phyloP scores from a whole-genome alignment of 2,329 filamentous ascomycete species.

The Domatiomyces globalis region DNA sequence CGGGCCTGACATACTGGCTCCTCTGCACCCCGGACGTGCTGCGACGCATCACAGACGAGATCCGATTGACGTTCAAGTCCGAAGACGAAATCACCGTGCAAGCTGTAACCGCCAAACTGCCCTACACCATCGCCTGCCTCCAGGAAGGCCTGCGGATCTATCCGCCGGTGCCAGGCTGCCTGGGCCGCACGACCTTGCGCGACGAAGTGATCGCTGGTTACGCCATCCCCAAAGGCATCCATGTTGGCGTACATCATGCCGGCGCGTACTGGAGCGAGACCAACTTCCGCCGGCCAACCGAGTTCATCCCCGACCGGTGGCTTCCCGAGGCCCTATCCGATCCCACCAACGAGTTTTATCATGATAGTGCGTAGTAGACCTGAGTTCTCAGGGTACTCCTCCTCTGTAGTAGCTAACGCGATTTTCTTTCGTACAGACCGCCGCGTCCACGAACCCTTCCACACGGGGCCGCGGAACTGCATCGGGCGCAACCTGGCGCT shows the following conservation, averaged over 20 bases:
- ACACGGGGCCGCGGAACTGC: not conserved
- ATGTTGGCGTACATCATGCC: not conserved
- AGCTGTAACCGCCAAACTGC: slow-evolving; percentile 22
- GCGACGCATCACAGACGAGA: slow-evolving; percentile 16
- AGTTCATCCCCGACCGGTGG: slow-evolving; percentile 4
- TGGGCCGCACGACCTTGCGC: slow-evolving; percentile 5
- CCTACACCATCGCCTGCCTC: slow-evolving; percentile 33
- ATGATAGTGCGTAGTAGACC: not conserved
- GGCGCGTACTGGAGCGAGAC: not conserved
- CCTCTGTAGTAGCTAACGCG: not conserved
- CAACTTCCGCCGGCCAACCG: slow-evolving; percentile 1
- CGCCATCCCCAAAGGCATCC: not conserved
- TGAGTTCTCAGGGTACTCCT: too few relatives aligned
- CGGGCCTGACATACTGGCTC: slow-evolving; percentile 18
- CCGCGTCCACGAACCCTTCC: slow-evolving; percentile 2
- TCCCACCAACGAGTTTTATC: not conserved
- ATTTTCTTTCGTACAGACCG: not conserved
- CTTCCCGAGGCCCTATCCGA: not conserved
- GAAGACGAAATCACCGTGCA: slow-evolving; percentile 20
- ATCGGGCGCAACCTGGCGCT: slow-evolving; percentile 31
- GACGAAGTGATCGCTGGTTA: not conserved
- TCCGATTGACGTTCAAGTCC: slow-evolving; percentile 17
- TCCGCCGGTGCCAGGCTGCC: slow-evolving; percentile 26
- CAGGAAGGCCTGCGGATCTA: slow-evolving; percentile 36
- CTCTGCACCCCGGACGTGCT: slow-evolving; percentile 15